These are phyloP conservation scores for Lentinula detonsa DNA, from an alignment of 768 basidiomycete genomes.

Conservation along the genomic window DNA sequence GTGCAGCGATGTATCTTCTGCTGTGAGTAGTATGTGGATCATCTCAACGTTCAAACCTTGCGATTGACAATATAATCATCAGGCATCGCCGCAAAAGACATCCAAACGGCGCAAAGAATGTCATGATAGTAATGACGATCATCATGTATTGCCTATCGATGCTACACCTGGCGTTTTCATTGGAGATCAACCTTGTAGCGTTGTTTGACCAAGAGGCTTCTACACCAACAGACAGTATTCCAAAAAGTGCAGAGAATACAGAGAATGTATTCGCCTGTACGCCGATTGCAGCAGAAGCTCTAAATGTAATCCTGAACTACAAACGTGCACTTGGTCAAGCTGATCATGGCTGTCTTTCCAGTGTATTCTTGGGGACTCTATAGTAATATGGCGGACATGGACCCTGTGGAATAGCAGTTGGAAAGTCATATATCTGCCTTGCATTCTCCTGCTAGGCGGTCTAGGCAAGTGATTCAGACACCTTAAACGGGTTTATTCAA, in stretches of 20 bases:
- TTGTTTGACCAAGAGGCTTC: background rate
- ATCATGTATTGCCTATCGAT: background rate
- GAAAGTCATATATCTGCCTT: background rate
- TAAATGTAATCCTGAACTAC: background rate
- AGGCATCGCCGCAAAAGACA: background rate
- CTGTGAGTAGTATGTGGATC: background rate
- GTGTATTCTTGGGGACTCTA: background rate
- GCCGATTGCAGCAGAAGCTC: background rate
- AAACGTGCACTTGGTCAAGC: no score
- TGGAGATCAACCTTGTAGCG: background rate
- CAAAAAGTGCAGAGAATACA: background rate
- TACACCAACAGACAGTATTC: background rate
- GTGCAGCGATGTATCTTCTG: background rate
- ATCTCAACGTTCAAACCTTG: background rate
- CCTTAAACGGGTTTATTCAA: no score
- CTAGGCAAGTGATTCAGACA: background rate
- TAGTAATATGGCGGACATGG: constrained; percentile 2
- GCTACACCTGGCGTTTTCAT: background rate
- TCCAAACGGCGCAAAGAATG: background rate
- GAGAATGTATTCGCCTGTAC: background rate
- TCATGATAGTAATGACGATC: background rate
- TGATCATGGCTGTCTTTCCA: background rate
- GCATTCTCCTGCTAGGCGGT: background rate
- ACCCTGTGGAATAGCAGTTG: background rate
- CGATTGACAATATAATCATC: background rate